Evolutionary conservation across 106 monocot genomes (phyloP), one percentile per base, ranked within the genome.

Genomic region (Ottelia alismoides): DNA sequence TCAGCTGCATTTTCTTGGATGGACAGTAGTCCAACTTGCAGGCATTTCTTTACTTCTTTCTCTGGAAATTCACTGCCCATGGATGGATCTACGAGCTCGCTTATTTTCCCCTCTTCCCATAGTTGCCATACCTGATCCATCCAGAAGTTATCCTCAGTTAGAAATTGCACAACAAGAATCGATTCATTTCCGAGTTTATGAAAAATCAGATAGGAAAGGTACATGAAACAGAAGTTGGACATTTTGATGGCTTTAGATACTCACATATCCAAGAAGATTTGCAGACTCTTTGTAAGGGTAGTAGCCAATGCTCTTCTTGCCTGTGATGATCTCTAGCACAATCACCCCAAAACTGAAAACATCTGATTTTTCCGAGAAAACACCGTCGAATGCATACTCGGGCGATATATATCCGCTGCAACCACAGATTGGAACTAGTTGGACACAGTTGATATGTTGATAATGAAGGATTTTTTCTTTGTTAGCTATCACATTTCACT

Each of bases 321-420:
- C 56, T 10, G 56, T 27, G 21, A 57, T 6, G 30, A 57, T 40
- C 23, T 57, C 56, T 7, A 57, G 28, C 19, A 57, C 29, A 0
- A 57, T 32, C 35, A 57, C 56, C 3, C 56, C 56, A 23, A 57
- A 57, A 32, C 56, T 57, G 56, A 57, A 57, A 1, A 57, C 56
- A 30, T 57, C 56, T 0, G 56, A 57, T 23, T 57, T 57, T 9
- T 32, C 56, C 7, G 56, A 57, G 32, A 57, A 57, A 11, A 57
- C 3, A 22, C 56, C 56, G 22, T 57, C 28, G 21, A 57, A 22
- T 25, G 56, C 56, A 22, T 57, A 57, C 24, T 57, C 56, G 10
- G 56, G 56, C 0, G 56, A 31, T 32, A 57, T 57, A 19, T 57
- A 57, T 10, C 56, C 56, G 19, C 56, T 57, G 54, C 26, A 55